Evolutionary conservation across 2,329 filamentous ascomycete species (phyloP).

Genomic region (Dactylonectria estremocensis): DNA sequence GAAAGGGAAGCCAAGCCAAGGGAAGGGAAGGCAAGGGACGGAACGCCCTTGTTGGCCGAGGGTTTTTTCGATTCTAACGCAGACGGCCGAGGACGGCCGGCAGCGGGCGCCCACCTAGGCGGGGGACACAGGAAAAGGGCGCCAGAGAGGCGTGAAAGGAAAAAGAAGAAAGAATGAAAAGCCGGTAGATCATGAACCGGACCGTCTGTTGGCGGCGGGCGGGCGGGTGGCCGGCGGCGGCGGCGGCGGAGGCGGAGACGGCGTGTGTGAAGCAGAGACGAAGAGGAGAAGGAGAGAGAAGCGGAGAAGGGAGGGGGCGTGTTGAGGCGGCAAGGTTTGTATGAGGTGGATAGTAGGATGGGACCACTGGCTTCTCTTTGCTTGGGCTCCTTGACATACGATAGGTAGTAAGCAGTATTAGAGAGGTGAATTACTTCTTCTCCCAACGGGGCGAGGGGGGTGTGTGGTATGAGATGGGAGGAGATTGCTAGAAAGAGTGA

Average conservation of each 20-base stretch:
- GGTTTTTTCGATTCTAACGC: not conserved
- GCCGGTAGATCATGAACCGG: slow-evolving; percentile 10
- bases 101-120: not conserved
- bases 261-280: not conserved
- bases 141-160: not conserved
- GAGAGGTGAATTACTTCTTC: too few species aligned
- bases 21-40: not conserved
- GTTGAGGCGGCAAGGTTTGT: slow-evolving; percentile 41
- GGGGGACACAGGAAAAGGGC: not conserved
- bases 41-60: not conserved
- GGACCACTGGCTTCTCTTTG: not conserved
- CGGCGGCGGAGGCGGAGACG: slow-evolving; percentile 13
- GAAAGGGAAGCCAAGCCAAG: not conserved
- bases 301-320: slow-evolving; percentile 11
- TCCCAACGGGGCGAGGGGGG: not conserved
- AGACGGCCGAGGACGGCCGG: not conserved
- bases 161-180: slow-evolving; percentile 11
- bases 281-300: not conserved
- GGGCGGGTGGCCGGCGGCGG: slow-evolving; percentile 9
- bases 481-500: slow-evolving; percentile 3
- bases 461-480: not conserved
- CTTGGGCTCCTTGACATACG: not conserved
- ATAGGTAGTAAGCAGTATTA: not conserved
- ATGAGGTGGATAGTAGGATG: slow-evolving; percentile 20
- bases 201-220: not conserved